Base-by-base conservation (phyloP, 73 alveolate species). In the Stentor coeruleus region DNA sequence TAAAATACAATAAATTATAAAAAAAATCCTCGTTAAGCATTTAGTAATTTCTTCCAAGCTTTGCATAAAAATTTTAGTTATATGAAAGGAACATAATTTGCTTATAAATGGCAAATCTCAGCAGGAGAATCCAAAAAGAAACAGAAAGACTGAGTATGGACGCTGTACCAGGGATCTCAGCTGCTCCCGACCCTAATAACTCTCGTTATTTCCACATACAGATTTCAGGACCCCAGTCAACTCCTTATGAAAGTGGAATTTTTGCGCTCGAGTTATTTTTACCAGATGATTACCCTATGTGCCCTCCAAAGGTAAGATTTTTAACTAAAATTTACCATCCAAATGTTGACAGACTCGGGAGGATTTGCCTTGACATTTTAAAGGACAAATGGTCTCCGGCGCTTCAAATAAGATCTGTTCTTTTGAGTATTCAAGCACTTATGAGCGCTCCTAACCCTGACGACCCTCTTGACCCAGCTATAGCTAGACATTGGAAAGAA, bases 321-420 rank as follows among this genome's bases (percentile, higher is more conserved):
- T 42, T 85, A 0, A 85, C 92, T 4, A 81, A 86, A 3, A 77
- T 86, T 0, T 86, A 58, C 60, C 91, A 85, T 6, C 91, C 91
- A 3, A 85, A 86, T 40, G 86, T 86, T 58, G 74, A 86, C 38
- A 58, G 83, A 3, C 74, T 49, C 41, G 92, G 92, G n/a, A 77
- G 82, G 55, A 92, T 92, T 3, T 87, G 96, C 80, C 81, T 96
- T 37, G 98, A 96, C 87, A 91, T 96, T 74, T 85, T 96, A 79
- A 92, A 92, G 87, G 93, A 94, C 59, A 94, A 94, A 80, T 96
- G 99, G 98, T 84, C 95, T 82, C 99, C 99, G 11, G 99, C 99
- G 39, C 88, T 94, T 37, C 88, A 94, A 88, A 96, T 96, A 59
- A 90, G 99, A 89, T 87, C 97, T 0, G 97, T 93, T 3, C 84